Evolutionary conservation across 2,329 filamentous ascomycete species (phyloP), one percentile per base, ranked within the genome.

Genomic region (Sclerotinia trifoliorum): DNA sequence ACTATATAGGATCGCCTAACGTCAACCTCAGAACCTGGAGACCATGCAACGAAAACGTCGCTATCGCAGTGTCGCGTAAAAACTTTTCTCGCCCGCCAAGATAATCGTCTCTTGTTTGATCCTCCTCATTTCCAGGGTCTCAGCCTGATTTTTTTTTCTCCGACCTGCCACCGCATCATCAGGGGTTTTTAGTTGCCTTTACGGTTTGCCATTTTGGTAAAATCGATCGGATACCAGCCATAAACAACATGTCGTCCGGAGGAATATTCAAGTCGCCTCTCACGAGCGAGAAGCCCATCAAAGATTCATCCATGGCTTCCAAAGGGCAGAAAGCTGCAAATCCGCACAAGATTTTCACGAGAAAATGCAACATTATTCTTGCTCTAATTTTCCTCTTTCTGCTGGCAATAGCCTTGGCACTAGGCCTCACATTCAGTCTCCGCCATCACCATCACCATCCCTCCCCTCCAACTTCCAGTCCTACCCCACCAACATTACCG

Each of bases 291-390:
- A 54, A 19, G 24, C 10, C 39, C 26, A 48, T 58, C 21, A 48
- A 26, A 6, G 46, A 51, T 48, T 39, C 52, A 57, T 39, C 10
- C 13, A 65, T 42, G 39, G 10, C 56, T 48, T 5, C 52, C 26
- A 65, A 56, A 26, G 29, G 19, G 13, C 24, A 46, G 49, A 65
- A 65, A 39, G 26, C 51, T 48, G 26, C 19, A 26, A 48, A 65
- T 32, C 56, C 48, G 42, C 65, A 67, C 56, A 67, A 67, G 29
- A 67, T 67, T 35, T 67, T 67, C 56, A 67, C 65, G 19, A 62
- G 56, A n/a, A 67, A 67, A 67, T 67, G 65, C 21, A 67, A 63
- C 48, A 67, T 67, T n/a, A 67, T 67, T 35, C 56, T 67, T n/a
- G 65, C 21, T 32, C n/a, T 63, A 6, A 54, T 67, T 10, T 49